A percentile compares a stretch with the other conserved stretches of the same genome.
Evolutionary conservation across 768 basidiomycete species (phyloP).

Genomic region (Calocera cornea): DNA sequence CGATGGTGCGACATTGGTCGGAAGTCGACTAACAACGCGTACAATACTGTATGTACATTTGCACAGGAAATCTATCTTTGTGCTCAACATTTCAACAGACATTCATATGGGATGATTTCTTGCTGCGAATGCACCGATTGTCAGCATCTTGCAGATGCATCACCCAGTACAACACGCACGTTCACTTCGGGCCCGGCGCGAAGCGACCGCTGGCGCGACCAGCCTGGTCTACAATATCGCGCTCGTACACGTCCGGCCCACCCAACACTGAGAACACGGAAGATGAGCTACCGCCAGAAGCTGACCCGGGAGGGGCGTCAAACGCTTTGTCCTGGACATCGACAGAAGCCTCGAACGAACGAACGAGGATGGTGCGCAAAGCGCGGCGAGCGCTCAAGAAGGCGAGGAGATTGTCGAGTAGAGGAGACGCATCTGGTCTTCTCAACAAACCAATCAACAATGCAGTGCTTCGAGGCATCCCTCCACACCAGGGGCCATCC

Average conservation of each 20-base stretch:
- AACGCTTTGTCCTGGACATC: not conserved
- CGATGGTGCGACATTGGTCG: not conserved
- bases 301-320: too few relatives aligned
- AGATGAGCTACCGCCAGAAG: too few relatives aligned
- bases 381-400: too few relatives aligned
- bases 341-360: not conserved
- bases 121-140: not conserved
- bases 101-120: not conserved
- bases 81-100: too few relatives aligned
- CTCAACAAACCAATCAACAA: not conserved
- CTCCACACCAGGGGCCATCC: not conserved
- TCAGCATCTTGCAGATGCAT: slow-evolving; percentile 4
- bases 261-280: not conserved
- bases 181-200: not conserved
- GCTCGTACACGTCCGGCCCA: not conserved
- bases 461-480: not conserved
- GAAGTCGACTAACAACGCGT: not conserved
- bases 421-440: too few relatives aligned
- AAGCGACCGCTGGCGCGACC: not conserved
- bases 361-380: not conserved
- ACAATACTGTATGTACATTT: too few relatives aligned
- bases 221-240: not conserved
- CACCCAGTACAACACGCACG: not conserved
- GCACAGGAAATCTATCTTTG: too few relatives aligned
- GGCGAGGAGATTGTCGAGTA: too few relatives aligned